Base-by-base conservation (phyloP, 768 basidiomycete genomes). In the Trametes cinnabarina region DNA sequence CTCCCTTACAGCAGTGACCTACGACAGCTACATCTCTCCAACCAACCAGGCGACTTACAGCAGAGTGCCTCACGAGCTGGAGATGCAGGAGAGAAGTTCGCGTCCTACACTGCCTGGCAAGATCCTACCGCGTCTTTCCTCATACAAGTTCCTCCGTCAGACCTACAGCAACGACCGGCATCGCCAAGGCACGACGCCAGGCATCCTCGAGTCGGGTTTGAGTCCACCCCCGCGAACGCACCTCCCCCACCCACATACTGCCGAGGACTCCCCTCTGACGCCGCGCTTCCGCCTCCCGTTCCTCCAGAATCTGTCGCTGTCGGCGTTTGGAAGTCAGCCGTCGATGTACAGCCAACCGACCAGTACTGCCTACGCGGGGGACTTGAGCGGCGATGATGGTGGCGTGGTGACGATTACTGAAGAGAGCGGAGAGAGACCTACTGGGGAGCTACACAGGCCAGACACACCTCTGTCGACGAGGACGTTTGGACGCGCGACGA, bases 291-390 rank as follows among this genome's bases (percentile, higher is more conserved):
- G 46, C n/a, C n/a, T 54, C 7, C 51, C 57, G 8, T 47, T 57
- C 35, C 47, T 39, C 17, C 32, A 60, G 25, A 57, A 56, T 26
- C 65, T 61, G n/a, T 66, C 63, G 15, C 43, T 66, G 32, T 58
- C 65, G 20, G 59, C 65, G 2, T 58, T 66, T 20, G 65, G 63
- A 0, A 52, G 55, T 14, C 53, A 60, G 28, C 46, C 40, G 4
- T 59, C 58, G 8, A 48, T 15, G 30, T 20, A 23, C 8, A 59
- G 47, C 32, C 51, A 53, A 2, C 15, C 10, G 28, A 41, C 52
- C 22, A 34, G 17, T 19, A 54, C n/a, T n/a, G n/a, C 51, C 32
- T 53, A 42, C 7, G 9, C 30, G 4, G 58, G 51, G 12, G 58
- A 59, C 3, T 19, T 26, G 1, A 52, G 46, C 26, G 28, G 28